Conservation (phyloP, 1,284 basidiomycete species). For the Clitocybe nebularis region DNA sequence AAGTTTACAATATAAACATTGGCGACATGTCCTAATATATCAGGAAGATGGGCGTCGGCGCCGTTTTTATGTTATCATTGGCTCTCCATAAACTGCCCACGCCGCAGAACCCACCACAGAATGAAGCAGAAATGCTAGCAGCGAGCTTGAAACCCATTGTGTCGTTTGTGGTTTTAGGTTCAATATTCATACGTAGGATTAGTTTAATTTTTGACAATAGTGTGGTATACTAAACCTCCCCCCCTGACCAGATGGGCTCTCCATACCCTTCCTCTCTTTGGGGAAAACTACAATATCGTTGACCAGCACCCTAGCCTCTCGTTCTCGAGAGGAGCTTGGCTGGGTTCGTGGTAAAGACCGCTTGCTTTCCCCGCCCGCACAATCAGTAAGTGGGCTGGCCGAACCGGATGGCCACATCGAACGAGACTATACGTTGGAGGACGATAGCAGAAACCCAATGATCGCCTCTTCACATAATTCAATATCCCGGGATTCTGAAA, state of each 20-base stretch:
- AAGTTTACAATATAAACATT: conserved; percentile 18
- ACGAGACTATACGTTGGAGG: no score
- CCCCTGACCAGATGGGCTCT: conserved; percentile 1
- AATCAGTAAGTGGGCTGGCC: no score
- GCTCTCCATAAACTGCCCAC: conserved; percentile 1
- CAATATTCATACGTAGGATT: conserved; percentile 4
- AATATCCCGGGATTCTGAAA: no score
- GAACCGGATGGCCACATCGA: no score
- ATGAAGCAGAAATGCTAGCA: not conserved
- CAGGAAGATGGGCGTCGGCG: conserved; percentile 72
- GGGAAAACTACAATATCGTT: not conserved
- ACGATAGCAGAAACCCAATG: no score
- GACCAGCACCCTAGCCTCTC: not conserved
- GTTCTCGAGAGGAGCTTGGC: not conserved
- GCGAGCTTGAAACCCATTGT: conserved; percentile 3
- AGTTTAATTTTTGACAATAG: not conserved
- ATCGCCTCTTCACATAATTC: no score
- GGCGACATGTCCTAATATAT: not conserved
- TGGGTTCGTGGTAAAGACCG: not conserved
- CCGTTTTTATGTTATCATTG: conserved; percentile 58
- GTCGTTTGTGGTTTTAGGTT: conserved; percentile 3
- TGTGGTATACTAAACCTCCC: not conserved
- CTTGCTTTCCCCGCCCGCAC: no score
- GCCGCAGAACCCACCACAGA: not conserved
- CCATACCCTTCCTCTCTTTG: not conserved